These are phyloP conservation scores for Debaryomyces castellii DNA, from an alignment of 805 yeast species.

Conservation along the genomic window DNA sequence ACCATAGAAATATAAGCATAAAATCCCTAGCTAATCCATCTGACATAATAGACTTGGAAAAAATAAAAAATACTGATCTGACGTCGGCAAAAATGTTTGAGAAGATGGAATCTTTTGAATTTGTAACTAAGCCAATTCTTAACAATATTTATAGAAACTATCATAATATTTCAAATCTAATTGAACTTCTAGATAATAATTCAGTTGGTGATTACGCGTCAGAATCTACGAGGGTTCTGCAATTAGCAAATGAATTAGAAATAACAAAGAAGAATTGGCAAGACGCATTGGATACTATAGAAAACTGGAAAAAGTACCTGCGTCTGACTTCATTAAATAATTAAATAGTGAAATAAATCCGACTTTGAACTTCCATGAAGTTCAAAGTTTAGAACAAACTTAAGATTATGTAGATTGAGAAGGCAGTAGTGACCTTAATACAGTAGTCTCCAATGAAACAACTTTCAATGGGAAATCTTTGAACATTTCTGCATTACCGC, in stretches of 20 bases:
- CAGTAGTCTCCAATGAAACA: slow-evolving; percentile 33
- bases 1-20: slow-evolving; percentile 6
- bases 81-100: slow-evolving; percentile 17
- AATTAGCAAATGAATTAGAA: slow-evolving; percentile 32
- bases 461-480: slow-evolving; percentile 28
- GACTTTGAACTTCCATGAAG: no score
- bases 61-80: slow-evolving; percentile 11
- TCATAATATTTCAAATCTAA: slow-evolving; percentile 23
- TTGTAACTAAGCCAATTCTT: slow-evolving; percentile 32
- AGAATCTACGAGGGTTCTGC: slow-evolving; percentile 14
- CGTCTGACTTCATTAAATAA: not conserved
- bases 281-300: slow-evolving; percentile 37
- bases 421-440: slow-evolving; percentile 14
- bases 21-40: slow-evolving; percentile 30
- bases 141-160: slow-evolving; percentile 33
- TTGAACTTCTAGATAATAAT: slow-evolving; percentile 11
- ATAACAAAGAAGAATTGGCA: slow-evolving; percentile 35
- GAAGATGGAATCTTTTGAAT: slow-evolving; percentile 37
- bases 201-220: slow-evolving; percentile 9
- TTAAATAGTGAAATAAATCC: not conserved
- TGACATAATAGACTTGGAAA: slow-evolving; percentile 25
- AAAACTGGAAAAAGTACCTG: slow-evolving; percentile 34
- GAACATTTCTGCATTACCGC: slow-evolving; percentile 16
- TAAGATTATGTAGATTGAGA: no score
- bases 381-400: no score